A percentile compares a stretch with the other conserved stretches of the same genome.
phyloP scores from a whole-genome alignment of 2,329 filamentous ascomycete species.

The Alternaria gaisen region DNA sequence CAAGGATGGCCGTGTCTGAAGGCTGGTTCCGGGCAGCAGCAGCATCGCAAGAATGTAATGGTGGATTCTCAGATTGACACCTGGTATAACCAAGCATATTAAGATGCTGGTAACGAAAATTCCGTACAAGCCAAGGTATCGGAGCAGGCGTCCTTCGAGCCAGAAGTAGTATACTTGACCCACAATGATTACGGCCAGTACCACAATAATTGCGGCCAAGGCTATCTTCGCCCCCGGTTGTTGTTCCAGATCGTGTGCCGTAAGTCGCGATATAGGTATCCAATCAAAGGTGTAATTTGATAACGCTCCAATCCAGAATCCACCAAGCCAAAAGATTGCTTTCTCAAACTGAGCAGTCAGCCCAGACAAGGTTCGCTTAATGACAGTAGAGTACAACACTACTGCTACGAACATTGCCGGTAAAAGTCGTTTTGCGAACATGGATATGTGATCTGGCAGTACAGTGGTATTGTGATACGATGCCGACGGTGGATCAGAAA shows the following conservation, averaged over 20 bases:
- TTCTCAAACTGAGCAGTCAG: conserved; percentile 87
- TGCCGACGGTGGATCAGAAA: conserved; percentile 81
- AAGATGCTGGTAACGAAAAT: conserved; percentile 72
- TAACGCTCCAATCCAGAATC: conserved; percentile 86
- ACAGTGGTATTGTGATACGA: conserved; percentile 55
- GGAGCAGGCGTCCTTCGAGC: conserved; percentile 79
- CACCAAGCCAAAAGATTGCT: conserved; percentile 85
- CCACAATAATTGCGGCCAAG: conserved; percentile 76
- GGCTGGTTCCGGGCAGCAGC: conserved; percentile 46
- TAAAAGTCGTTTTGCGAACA: conserved; percentile 80
- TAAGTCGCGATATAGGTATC: conserved; percentile 91
- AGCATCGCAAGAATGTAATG: conserved; percentile 63
- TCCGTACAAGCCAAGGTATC: conserved; percentile 79
- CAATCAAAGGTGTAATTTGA: conserved; percentile 94
- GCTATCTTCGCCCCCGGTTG: conserved; percentile 89
- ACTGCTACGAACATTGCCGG: conserved; percentile 86
- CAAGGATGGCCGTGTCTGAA: conserved; percentile 48
- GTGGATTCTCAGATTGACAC: conserved; percentile 84
- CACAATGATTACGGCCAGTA: conserved; percentile 71
- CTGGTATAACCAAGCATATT: conserved; percentile 74
- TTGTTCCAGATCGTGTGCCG: conserved; percentile 82
- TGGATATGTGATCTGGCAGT: conserved; percentile 60
- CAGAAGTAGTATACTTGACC: conserved; percentile 88
- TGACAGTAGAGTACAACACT: conserved; percentile 83
- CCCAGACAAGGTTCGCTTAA: conserved; percentile 74